phyloP scores from a whole-genome alignment of 2,329 filamentous ascomycete species.

The Corynespora cassiicola region DNA sequence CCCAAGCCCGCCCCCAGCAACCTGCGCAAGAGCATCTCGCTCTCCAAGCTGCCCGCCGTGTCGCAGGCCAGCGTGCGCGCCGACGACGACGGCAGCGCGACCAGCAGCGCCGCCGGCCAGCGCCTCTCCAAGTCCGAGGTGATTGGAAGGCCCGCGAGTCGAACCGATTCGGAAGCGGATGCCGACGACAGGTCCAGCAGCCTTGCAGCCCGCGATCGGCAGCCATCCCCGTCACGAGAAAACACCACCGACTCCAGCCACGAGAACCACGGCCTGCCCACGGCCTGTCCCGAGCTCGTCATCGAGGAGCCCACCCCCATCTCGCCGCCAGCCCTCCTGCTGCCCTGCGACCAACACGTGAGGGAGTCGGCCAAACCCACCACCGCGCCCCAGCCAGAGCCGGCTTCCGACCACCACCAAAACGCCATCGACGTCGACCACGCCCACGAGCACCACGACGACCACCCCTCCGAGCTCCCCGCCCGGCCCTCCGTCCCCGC shows the following conservation, averaged over 20 bases:
- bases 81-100: constrained; percentile 9
- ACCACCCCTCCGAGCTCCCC: constrained; percentile 19
- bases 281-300: constrained; percentile 30
- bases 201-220: constrained; percentile 26
- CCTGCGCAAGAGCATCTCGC: constrained; percentile 36
- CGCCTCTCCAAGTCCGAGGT: constrained; percentile 34
- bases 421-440: constrained; percentile 5
- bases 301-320: constrained; percentile 44
- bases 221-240: constrained; percentile 15
- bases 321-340: constrained; percentile 23
- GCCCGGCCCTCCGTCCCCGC: constrained; percentile 4
- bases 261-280: constrained; percentile 17
- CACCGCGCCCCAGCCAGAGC: constrained; percentile 20
- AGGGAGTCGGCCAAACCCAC: no score
- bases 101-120: constrained; percentile 7
- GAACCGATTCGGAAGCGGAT: constrained; percentile 19
- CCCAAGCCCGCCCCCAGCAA: constrained; percentile 17
- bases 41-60: constrained; percentile 38
- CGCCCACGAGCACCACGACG: constrained; percentile 12
- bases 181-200: constrained; percentile 12
- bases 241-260: constrained; percentile 1
- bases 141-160: constrained; percentile 21
- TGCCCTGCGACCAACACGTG: no score
- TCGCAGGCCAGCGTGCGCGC: constrained; percentile 12
- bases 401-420: no score